Conservation (phyloP, 2,329 filamentous ascomycete genomes). For the Aureobasidium namibiae region DNA sequence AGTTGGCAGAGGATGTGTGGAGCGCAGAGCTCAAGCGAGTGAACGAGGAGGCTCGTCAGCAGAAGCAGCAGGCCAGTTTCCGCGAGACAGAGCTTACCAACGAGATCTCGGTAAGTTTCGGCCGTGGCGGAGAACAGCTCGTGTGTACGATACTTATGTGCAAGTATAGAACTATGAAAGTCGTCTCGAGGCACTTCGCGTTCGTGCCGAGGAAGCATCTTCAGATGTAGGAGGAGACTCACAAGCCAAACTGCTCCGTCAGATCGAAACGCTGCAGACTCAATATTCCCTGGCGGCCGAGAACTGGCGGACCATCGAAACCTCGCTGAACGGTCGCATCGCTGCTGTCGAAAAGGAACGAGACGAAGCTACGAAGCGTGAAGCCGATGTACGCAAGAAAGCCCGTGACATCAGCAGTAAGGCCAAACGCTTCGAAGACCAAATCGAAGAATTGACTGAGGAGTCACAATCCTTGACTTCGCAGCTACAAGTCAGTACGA, state of each 20-base stretch:
- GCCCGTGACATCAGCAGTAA: constrained; percentile 72
- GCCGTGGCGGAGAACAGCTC: neutral
- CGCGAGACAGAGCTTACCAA: constrained; percentile 69
- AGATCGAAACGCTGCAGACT: constrained; percentile 90
- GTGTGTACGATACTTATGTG: neutral
- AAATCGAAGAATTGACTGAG: constrained; percentile 63
- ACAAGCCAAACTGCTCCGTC: constrained; percentile 81
- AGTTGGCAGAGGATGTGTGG: constrained; percentile 61
- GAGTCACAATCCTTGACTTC: constrained; percentile 57
- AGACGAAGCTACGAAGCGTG: constrained; percentile 74
- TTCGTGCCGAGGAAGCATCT: constrained; percentile 79
- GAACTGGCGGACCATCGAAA: constrained; percentile 96
- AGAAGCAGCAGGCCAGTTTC: constrained; percentile 59
- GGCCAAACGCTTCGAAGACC: constrained; percentile 65
- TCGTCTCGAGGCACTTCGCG: constrained; percentile 80
- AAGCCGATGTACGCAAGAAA: constrained; percentile 82
- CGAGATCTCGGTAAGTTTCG: constrained; percentile 51
- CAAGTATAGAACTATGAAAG: constrained; percentile 63
- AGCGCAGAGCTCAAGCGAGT: constrained; percentile 62
- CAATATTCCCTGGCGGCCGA: constrained; percentile 91
- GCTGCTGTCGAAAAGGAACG: constrained; percentile 78
- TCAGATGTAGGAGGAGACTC: constrained; percentile 73
- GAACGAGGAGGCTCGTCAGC: constrained; percentile 63
- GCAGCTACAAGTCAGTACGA: constrained; percentile 53
- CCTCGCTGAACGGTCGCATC: constrained; percentile 70